These are phyloP conservation scores for Chytridium lagenaria DNA, from an alignment of 371 early-diverging fungal genomes.

Conservation along the genomic window DNA sequence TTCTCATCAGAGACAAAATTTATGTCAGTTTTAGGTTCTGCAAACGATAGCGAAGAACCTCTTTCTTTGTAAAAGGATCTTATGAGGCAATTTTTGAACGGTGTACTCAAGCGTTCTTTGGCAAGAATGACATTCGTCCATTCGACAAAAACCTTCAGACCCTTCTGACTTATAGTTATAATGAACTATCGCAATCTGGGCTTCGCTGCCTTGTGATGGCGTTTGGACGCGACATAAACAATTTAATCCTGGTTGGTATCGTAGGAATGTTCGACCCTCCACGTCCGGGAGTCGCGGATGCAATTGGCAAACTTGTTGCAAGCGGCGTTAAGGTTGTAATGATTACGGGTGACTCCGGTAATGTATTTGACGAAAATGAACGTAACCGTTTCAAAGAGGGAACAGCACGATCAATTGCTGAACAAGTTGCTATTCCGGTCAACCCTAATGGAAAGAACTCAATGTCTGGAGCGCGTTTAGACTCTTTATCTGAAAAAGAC, in stretches of 20 bases:
- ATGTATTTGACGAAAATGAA: not conserved
- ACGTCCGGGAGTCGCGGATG: constrained; percentile 71
- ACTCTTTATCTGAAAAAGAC: constrained; percentile 62
- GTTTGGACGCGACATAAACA: constrained; percentile 59
- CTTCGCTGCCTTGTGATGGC: constrained; percentile 90
- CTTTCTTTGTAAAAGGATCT: constrained; percentile 76
- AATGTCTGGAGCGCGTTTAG: constrained; percentile 77
- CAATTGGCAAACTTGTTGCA: constrained; percentile 65
- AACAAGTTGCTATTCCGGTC: constrained; percentile 73
- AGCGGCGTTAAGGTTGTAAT: constrained; percentile 82
- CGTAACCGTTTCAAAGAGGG: constrained; percentile 56
- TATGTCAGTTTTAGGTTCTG: constrained; percentile 69
- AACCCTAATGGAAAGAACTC: constrained; percentile 60
- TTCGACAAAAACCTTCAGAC: constrained; percentile 32
- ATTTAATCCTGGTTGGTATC: constrained; percentile 78
- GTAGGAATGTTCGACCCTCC: constrained; percentile 89
- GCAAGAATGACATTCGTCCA: constrained; percentile 43
- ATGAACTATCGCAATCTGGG: constrained; percentile 79
- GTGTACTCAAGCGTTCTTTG: constrained; percentile 66
- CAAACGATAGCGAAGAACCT: not conserved
- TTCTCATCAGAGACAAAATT: constrained; percentile 92
- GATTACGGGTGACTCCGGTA: constrained; percentile 91
- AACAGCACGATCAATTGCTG: constrained; percentile 82
- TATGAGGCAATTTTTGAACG: constrained; percentile 73
- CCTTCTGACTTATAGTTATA: constrained; percentile 23